Evolutionary conservation across 2,329 filamentous ascomycete species (phyloP).

Genomic region (Talaromyces sp.): DNA sequence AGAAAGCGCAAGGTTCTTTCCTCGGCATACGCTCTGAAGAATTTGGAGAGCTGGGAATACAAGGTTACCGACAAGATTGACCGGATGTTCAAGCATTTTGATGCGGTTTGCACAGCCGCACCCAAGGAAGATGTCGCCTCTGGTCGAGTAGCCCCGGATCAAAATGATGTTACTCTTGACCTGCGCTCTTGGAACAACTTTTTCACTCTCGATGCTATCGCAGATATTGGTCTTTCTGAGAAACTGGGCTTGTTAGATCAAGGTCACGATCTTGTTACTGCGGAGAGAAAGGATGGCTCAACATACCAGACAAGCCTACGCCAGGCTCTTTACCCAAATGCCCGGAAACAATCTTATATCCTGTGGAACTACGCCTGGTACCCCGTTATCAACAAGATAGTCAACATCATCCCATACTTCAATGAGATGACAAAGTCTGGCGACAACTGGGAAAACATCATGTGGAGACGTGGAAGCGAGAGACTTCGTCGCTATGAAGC

Average conservation of each 20-base stretch:
- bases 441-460: constrained; percentile 46
- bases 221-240: constrained; percentile 58
- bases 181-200: constrained; percentile 58
- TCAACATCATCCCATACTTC: constrained; percentile 50
- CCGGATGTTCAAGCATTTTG: constrained; percentile 49
- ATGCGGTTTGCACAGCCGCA: constrained; percentile 41
- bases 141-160: constrained; percentile 22
- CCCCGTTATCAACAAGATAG: constrained; percentile 49
- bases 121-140: constrained; percentile 38
- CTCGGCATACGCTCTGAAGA: constrained; percentile 56
- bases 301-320: constrained; percentile 52
- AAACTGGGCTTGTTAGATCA: constrained; percentile 56
- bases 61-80: constrained; percentile 58
- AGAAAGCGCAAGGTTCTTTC: constrained; percentile 56
- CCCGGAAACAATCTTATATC: constrained; percentile 54
- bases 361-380: constrained; percentile 59
- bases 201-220: constrained; percentile 61
- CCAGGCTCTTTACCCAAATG: constrained; percentile 55
- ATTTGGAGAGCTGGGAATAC: constrained; percentile 58
- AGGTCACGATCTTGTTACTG: constrained; percentile 51
- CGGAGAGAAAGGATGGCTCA: constrained; percentile 50
- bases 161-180: constrained; percentile 46
- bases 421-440: constrained; percentile 47
- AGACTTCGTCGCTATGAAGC: constrained; percentile 37
- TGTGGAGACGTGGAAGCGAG: constrained; percentile 48